Conservation (phyloP, 768 basidiomycete genomes). For the Kwoniella dendrophila region DNA sequence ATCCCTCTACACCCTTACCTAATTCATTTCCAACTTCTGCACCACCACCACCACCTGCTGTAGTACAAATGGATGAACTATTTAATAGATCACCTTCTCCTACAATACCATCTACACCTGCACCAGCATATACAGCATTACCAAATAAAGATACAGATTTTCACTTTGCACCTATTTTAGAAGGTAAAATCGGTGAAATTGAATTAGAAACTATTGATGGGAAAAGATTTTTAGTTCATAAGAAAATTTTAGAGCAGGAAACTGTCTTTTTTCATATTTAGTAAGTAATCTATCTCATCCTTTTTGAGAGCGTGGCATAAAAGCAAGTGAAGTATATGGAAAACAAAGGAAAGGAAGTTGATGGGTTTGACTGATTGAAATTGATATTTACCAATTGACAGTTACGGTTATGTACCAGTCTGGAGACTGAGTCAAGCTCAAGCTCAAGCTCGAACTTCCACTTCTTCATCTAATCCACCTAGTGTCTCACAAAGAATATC, state of each 20-base stretch:
- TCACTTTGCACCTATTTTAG: conserved; percentile 40
- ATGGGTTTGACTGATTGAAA: not conserved
- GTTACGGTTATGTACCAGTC: conserved; percentile 51
- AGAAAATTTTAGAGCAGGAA: conserved; percentile 43
- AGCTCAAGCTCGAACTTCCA: too few species aligned
- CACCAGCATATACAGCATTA: conserved; percentile 47
- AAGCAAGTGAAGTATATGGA: too few species aligned
- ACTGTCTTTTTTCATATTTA: conserved; percentile 54
- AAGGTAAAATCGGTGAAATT: conserved; percentile 41
- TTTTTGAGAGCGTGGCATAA: too few species aligned
- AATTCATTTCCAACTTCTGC: not conserved
- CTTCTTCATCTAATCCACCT: not conserved
- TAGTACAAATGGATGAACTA: too few species aligned
- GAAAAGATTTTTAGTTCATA: conserved; percentile 48
- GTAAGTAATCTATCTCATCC: conserved; percentile 26
- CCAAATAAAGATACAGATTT: conserved; percentile 42
- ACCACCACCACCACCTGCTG: too few species aligned
- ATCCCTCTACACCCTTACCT: conserved; percentile 2
- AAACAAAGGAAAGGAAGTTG: not conserved
- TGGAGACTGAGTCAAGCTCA: conserved; percentile 40
- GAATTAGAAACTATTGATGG: conserved; percentile 49
- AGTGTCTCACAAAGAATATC: not conserved
- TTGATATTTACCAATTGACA: conserved; percentile 8
- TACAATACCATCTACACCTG: conserved; percentile 34
- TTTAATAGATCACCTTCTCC: conserved; percentile 11